Evolutionary conservation across 1,284 basidiomycete genomes (phyloP).

Genomic region (Inonotus obliquus): DNA sequence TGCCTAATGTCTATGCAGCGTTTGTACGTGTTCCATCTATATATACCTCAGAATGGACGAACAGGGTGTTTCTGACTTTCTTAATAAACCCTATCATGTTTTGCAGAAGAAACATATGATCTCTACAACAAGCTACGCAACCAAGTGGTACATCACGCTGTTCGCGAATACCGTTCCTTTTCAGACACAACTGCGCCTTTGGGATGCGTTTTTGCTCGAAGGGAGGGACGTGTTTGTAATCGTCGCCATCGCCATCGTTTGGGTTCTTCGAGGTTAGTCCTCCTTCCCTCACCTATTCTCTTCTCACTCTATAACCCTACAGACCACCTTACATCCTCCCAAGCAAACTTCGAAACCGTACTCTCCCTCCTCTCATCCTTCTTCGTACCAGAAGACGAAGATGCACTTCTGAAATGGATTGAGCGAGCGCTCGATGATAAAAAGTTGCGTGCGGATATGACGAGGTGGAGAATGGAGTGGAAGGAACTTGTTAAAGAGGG

Average conservation of each 20-base stretch:
- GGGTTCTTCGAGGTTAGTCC: conserved; percentile 72
- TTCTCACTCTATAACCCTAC: neutral
- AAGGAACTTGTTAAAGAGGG: conserved; percentile 58
- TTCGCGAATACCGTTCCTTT: conserved; percentile 96
- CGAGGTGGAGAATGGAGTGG: conserved; percentile 72
- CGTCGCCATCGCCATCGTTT: conserved; percentile 83
- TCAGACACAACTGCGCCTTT: conserved; percentile 88
- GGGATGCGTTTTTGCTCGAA: conserved; percentile 91
- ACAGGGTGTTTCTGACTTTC: neutral
- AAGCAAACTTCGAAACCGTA: conserved; percentile 89
- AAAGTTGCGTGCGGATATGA: conserved; percentile 68
- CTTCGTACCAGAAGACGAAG: conserved; percentile 87
- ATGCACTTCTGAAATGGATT: conserved; percentile 78
- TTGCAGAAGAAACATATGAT: conserved; percentile 75
- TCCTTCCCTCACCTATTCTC: neutral
- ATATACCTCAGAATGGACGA: neutral
- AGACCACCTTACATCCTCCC: conserved; percentile 73
- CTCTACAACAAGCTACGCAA: conserved; percentile 91
- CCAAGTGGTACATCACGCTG: conserved; percentile 99
- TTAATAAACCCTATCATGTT: no score
- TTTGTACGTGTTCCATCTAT: conserved; percentile 47
- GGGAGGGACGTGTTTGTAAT: conserved; percentile 87
- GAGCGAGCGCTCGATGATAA: conserved; percentile 65
- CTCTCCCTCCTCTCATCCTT: conserved; percentile 86
- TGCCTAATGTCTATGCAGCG: conserved; percentile 84